Evolutionary conservation across 192 early-diverging fungal species (phyloP).

Genomic region (Entomortierella chlamydospora): DNA sequence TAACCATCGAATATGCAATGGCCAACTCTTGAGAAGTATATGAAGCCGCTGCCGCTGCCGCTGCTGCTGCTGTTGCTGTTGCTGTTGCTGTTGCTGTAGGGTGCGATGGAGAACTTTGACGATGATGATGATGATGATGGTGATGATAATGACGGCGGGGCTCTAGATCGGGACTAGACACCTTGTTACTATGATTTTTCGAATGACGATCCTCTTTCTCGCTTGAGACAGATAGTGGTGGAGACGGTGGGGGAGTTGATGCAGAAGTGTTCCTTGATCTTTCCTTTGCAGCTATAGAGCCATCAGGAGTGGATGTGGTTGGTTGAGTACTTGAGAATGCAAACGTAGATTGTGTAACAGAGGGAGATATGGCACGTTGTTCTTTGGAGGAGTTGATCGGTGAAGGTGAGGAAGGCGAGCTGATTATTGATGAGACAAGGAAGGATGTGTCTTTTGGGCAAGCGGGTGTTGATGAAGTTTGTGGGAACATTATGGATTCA

Average conservation of each 20-base stretch:
- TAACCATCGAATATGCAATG: conserved; percentile 45
- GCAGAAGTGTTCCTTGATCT: conserved; percentile 14
- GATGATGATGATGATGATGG: not conserved
- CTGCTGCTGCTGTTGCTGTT: conserved; percentile 17
- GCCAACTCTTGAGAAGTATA: conserved; percentile 41
- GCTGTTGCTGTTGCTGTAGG: not conserved
- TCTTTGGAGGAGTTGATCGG: not conserved
- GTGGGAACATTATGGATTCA: not conserved
- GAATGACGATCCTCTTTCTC: not conserved
- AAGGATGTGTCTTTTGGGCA: not conserved
- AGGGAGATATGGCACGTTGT: not conserved
- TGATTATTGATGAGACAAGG: not conserved
- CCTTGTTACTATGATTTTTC: not conserved
- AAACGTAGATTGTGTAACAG: not conserved
- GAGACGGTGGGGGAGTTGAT: conserved; percentile 26
- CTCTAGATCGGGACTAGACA: not conserved
- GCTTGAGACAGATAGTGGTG: conserved; percentile 14
- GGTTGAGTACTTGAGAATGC: not conserved
- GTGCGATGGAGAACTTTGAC: not conserved
- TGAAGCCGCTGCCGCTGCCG: conserved; percentile 22
- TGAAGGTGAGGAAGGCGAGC: not conserved
- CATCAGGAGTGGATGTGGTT: not conserved
- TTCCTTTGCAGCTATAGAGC: not conserved
- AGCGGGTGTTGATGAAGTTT: not conserved
- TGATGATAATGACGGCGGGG: too few relatives aligned